Evolutionary conservation across 2,329 filamentous ascomycete species (phyloP).

Genomic region (Colletotrichum nymphaeae): DNA sequence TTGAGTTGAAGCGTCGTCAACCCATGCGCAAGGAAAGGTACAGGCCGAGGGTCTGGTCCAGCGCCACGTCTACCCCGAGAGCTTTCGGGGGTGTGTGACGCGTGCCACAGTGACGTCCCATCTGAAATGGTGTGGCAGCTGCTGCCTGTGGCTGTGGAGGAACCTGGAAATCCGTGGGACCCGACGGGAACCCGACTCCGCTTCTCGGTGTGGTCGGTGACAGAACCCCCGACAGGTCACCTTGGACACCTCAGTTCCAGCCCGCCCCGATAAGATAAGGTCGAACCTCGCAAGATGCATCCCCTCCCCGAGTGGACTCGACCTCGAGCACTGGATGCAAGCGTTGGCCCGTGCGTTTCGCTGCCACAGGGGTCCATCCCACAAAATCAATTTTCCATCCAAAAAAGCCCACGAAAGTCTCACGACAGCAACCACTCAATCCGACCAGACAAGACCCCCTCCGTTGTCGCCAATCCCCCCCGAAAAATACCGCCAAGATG

Average conservation of each 20-base stretch:
- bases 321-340: too few relatives aligned
- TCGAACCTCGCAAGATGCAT: neutral
- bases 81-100: slow-evolving; percentile 8
- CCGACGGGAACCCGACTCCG: neutral
- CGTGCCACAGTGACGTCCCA: slow-evolving; percentile 33
- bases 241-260: neutral
- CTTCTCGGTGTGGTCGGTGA: slow-evolving; percentile 4
- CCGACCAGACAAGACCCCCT: slow-evolving; percentile 28
- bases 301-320: too few relatives aligned
- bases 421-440: slow-evolving; percentile 20
- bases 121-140: neutral
- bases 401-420: slow-evolving; percentile 35
- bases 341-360: slow-evolving; percentile 20
- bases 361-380: slow-evolving; percentile 35
- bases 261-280: slow-evolving; percentile 15
- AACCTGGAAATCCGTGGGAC: neutral
- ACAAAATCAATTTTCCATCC: slow-evolving; percentile 38
- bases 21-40: neutral
- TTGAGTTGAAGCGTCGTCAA: slow-evolving; percentile 28
- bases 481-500: slow-evolving; percentile 77
- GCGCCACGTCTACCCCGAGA: slow-evolving; percentile 4
- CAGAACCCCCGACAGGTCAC: neutral
- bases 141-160: slow-evolving; percentile 16
- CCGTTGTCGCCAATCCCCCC: slow-evolving; percentile 34
- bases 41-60: slow-evolving; percentile 2